These are phyloP conservation scores for Pichia sp. DNA, from an alignment of 1,139 yeast species.

Conservation along the genomic window DNA sequence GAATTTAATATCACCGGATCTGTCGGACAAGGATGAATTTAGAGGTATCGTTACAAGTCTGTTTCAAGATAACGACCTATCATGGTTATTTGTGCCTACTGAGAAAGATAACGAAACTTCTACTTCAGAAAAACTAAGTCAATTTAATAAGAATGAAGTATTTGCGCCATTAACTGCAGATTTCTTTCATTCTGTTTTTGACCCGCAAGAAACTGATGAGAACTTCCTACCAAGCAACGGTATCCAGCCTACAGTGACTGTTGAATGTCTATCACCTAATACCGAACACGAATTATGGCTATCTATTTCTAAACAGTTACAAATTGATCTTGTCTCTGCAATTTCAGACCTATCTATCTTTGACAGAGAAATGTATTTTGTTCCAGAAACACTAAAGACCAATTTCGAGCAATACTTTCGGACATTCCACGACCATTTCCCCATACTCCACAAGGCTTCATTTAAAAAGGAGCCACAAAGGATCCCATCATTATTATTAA, in stretches of 20 bases:
- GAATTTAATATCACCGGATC: background rate
- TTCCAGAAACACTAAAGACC: background rate
- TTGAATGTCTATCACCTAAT: background rate
- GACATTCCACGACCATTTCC: background rate
- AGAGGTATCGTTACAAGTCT: background rate
- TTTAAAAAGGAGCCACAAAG: background rate
- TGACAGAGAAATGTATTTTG: background rate
- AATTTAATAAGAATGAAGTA: background rate
- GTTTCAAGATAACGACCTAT: background rate
- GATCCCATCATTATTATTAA: background rate
- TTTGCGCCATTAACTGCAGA: background rate
- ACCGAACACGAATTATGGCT: background rate
- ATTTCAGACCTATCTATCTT: background rate
- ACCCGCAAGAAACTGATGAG: background rate
- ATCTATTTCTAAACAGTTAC: background rate
- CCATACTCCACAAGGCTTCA: background rate
- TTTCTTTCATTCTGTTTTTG: background rate
- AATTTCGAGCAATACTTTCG: background rate
- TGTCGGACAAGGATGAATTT: background rate
- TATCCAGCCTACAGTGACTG: background rate
- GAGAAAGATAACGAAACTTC: background rate
- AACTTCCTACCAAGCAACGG: background rate
- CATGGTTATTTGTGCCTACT: background rate
- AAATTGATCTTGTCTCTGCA: background rate
- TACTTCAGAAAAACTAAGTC: background rate